phyloP scores from a whole-genome alignment of 306 rosid species.

The Vigna unguiculata region DNA sequence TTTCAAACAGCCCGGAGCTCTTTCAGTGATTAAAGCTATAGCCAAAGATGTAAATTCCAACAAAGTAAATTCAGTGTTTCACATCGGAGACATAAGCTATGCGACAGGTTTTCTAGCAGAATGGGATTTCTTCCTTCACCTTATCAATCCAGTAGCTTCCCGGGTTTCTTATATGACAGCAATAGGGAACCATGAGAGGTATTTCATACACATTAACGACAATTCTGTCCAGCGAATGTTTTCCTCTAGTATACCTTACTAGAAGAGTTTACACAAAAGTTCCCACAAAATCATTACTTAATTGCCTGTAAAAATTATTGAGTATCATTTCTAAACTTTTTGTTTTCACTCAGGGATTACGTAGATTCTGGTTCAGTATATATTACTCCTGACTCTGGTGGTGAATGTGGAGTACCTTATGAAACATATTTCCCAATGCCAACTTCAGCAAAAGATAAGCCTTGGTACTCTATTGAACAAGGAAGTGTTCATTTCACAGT shows the following conservation, averaged over 20 bases:
- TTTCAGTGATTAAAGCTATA: conserved; percentile 71
- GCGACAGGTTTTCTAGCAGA: conserved; percentile 89
- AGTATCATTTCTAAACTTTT: background rate
- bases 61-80: conserved; percentile 54
- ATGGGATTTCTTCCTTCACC: conserved; percentile 86
- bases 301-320: background rate
- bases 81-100: conserved; percentile 96
- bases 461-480: conserved; percentile 93
- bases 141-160: conserved; percentile 72
- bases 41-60: background rate
- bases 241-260: conserved; percentile 1
- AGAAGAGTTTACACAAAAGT: background rate
- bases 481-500: conserved; percentile 80
- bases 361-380: conserved; percentile 65
- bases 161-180: conserved; percentile 65
- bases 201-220: conserved; percentile 6
- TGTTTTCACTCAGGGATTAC: conserved; percentile 65
- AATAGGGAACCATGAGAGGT: conserved; percentile 80
- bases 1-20: conserved; percentile 77
- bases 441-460: conserved; percentile 70
- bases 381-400: conserved; percentile 78
- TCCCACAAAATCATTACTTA: background rate
- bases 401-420: conserved; percentile 94
- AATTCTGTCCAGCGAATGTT: background rate
- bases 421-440: conserved; percentile 94